These are phyloP conservation scores for Mytilinidion resinicola DNA, from an alignment of 495 filamentous ascomycete species.

Conservation along the genomic window DNA sequence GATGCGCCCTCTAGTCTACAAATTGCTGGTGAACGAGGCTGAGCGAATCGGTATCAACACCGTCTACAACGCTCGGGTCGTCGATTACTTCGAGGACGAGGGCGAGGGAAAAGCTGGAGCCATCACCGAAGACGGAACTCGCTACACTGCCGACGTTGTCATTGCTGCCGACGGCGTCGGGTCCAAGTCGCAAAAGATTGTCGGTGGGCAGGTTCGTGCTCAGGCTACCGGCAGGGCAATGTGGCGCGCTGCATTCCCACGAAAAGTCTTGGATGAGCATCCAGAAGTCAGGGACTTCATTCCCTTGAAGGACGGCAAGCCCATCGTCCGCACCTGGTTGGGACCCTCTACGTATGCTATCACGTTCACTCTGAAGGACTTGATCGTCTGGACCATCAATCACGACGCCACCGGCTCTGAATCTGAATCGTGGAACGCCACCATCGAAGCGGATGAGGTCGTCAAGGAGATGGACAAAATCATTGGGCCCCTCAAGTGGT, in stretches of 20 bases:
- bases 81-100: constrained; percentile 53
- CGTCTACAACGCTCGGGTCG: constrained; percentile 48
- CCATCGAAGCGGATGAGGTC: constrained; percentile 48
- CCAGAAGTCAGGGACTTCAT: constrained; percentile 38
- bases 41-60: constrained; percentile 45
- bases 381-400: constrained; percentile 53
- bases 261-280: constrained; percentile 31
- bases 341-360: constrained; percentile 47
- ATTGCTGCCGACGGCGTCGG: constrained; percentile 61
- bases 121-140: constrained; percentile 46
- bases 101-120: constrained; percentile 47
- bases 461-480: constrained; percentile 47
- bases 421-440: constrained; percentile 48
- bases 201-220: constrained; percentile 49
- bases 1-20: constrained; percentile 49
- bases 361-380: constrained; percentile 42
- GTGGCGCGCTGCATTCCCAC: constrained; percentile 48
- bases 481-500: constrained; percentile 29
- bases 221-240: constrained; percentile 47
- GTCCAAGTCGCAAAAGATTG: constrained; percentile 53
- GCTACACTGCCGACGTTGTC: constrained; percentile 51
- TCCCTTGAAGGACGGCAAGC: constrained; percentile 37
- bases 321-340: constrained; percentile 32
- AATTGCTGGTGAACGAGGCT: constrained; percentile 49
- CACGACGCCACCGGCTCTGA: constrained; percentile 44